Evolutionary conservation across 139 green algal species (phyloP).

Genomic region (Coccomyxa sp.): DNA sequence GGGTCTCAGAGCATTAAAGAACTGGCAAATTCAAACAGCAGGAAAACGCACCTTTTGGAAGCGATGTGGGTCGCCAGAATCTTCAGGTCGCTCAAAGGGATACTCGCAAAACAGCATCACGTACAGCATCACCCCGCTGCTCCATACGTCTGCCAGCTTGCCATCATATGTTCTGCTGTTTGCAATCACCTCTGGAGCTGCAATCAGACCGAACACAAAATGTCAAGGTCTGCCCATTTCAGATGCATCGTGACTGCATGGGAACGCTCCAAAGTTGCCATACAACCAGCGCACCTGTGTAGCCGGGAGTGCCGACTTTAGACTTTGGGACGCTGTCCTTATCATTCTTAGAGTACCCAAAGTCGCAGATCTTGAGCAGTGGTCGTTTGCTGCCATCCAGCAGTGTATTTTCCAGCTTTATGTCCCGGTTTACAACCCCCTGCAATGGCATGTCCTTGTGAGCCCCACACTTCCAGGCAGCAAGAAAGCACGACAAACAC

Average conservation of each 20-base stretch:
- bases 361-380: constrained; percentile 89
- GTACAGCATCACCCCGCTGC: constrained; percentile 73
- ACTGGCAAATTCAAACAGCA: too few species aligned
- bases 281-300: constrained; percentile 28
- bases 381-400: constrained; percentile 54
- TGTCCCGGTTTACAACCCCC: constrained; percentile 66
- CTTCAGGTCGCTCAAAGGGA: constrained; percentile 52
- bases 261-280: background rate
- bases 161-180: constrained; percentile 47
- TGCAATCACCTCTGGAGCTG: constrained; percentile 46
- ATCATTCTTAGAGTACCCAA: constrained; percentile 83
- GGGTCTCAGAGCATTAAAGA: too few species aligned
- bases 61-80: constrained; percentile 12
- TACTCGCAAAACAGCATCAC: constrained; percentile 79
- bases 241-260: background rate
- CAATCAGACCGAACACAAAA: background rate
- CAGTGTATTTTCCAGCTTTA: constrained; percentile 81
- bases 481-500: background rate
- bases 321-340: constrained; percentile 58
- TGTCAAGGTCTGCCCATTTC: background rate
- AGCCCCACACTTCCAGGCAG: background rate
- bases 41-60: background rate
- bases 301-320: constrained; percentile 51
- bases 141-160: constrained; percentile 51
- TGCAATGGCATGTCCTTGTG: constrained; percentile 3